phyloP scores from a whole-genome alignment of 208 protist species.

The Tritrichomonas foetus region DNA sequence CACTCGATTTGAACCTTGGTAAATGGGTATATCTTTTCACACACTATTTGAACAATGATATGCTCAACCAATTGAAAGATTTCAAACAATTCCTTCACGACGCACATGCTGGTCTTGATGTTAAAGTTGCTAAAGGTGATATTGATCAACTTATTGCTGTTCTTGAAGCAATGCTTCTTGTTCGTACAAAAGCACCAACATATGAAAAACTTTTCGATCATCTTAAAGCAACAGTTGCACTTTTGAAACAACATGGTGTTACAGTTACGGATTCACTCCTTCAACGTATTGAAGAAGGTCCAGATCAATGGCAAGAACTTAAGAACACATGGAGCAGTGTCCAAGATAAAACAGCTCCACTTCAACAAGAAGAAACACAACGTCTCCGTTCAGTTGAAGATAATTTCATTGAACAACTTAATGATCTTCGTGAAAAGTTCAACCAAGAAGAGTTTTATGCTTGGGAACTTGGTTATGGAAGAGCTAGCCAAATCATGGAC shows the following conservation, averaged over 20 bases:
- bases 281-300: background rate
- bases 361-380: conserved; percentile 61
- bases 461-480: conserved; percentile 56
- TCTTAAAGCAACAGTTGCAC: conserved; percentile 52
- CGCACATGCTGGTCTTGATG: conserved; percentile 59
- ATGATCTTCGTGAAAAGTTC: conserved; percentile 69
- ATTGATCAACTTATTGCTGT: conserved; percentile 57
- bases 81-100: conserved; percentile 70
- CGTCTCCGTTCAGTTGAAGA: conserved; percentile 57
- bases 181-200: conserved; percentile 50
- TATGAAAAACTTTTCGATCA: conserved; percentile 64
- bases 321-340: background rate
- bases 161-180: conserved; percentile 57
- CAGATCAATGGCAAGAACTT: background rate
- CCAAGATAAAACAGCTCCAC: conserved; percentile 25
- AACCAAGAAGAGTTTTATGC: conserved; percentile 68
- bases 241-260: conserved; percentile 62
- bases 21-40: conserved; percentile 86
- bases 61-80: conserved; percentile 59
- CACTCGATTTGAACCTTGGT: conserved; percentile 75
- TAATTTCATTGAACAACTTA: conserved; percentile 62
- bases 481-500: background rate
- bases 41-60: conserved; percentile 56
- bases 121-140: conserved; percentile 64
- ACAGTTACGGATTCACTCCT: conserved; percentile 43